Evolutionary conservation across 2,329 filamentous ascomycete species (phyloP).

Genomic region (Aspergillus intermedius): DNA sequence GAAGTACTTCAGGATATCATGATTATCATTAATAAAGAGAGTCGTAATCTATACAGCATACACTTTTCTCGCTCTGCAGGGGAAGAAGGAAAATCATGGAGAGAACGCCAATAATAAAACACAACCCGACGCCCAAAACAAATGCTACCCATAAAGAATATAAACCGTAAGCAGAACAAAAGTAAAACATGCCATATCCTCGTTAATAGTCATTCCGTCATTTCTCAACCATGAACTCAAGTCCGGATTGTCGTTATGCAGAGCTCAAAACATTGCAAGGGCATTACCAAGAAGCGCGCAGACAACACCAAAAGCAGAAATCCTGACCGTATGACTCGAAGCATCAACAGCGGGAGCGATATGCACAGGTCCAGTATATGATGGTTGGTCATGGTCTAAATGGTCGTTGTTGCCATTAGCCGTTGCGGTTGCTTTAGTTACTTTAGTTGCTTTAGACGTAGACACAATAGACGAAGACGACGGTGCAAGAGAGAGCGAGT

Average conservation of each 20-base stretch:
- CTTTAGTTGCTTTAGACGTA: not conserved
- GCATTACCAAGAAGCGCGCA: constrained; percentile 17
- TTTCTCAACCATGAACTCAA: not conserved
- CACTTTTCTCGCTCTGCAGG: not conserved
- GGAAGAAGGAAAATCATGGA: not conserved
- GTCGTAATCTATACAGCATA: not conserved
- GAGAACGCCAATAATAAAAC: not conserved
- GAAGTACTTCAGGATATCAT: not conserved
- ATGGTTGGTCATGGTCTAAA: constrained; percentile 1
- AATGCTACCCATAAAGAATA: not conserved
- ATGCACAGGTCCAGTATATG: constrained; percentile 4
- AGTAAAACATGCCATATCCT: not conserved
- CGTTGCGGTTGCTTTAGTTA: constrained; percentile 1
- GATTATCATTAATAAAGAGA: not conserved
- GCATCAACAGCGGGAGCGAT: constrained; percentile 14
- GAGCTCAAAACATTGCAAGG: constrained; percentile 15
- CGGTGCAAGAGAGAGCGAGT: not conserved
- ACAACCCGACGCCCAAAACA: not conserved
- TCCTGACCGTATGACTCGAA: constrained; percentile 10
- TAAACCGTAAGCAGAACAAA: not conserved
- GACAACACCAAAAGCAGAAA: constrained; percentile 12
- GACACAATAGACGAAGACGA: not conserved
- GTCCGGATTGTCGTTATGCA: too few species aligned
- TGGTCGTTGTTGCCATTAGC: constrained; percentile 4
- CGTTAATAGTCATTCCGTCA: not conserved